A percentile compares a stretch with the other conserved stretches of the same genome.
These are phyloP conservation scores for Dalbergia cochinchinensis DNA, from an alignment of 306 rosid species.

Conservation along the genomic window DNA sequence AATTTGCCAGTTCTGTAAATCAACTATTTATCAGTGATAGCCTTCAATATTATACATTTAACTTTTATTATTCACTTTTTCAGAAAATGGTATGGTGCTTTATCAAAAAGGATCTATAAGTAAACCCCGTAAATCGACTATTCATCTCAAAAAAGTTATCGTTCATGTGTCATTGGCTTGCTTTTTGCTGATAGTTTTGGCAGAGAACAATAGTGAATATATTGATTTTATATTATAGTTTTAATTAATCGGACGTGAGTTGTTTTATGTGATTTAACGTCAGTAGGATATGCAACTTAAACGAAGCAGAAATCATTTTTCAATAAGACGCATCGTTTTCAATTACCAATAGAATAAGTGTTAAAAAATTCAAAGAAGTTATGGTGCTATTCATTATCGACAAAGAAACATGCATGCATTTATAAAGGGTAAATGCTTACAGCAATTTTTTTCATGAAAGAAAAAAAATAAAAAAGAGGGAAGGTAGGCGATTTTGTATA, in stretches of 20 bases:
- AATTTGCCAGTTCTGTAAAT: too few species aligned
- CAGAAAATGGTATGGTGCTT: too few species aligned
- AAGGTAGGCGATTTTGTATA: neutral
- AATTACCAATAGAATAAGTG: neutral
- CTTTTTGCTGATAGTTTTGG: neutral
- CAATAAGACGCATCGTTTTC: neutral
- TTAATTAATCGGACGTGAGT: neutral
- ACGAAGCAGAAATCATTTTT: neutral
- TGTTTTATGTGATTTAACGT: neutral
- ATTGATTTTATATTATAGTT: neutral
- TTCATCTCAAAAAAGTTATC: constrained; percentile 22
- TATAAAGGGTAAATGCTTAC: neutral
- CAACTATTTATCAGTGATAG: too few species aligned
- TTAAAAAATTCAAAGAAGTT: neutral
- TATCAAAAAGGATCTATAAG: neutral
- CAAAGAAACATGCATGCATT: neutral
- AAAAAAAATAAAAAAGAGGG: neutral
- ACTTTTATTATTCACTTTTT: too few species aligned
- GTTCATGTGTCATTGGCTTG: neutral
- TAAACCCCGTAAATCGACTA: constrained; percentile 6
- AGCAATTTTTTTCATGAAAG: neutral
- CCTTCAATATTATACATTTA: too few species aligned
- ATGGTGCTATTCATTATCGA: neutral
- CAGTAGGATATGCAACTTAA: neutral
- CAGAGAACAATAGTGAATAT: constrained; percentile 6